A percentile compares a stretch with the other conserved stretches of the same genome.
Conservation (phyloP, 1,284 basidiomycete species). For the Cryptococcus sp. region DNA sequence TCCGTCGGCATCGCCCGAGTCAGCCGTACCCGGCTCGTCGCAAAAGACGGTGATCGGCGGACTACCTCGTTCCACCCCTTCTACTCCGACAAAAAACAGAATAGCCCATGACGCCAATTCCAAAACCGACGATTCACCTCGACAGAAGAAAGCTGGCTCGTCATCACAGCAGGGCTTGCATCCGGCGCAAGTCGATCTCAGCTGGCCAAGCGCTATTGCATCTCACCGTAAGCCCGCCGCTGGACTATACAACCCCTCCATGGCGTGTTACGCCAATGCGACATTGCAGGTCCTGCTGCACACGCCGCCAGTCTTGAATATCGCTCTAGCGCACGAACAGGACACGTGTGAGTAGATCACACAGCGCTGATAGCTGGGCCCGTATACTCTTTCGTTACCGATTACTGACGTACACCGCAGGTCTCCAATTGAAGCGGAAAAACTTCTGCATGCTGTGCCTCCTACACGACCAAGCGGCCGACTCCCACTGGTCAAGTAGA, state of each 20-base stretch:
- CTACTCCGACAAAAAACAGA: not conserved
- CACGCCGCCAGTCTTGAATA: constrained; percentile 81
- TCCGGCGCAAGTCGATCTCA: constrained; percentile 21
- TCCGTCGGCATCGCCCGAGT: not conserved
- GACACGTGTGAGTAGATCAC: constrained; percentile 54
- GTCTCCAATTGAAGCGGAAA: constrained; percentile 12
- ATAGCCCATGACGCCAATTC: not conserved
- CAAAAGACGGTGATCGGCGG: not conserved
- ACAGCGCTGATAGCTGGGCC: not conserved
- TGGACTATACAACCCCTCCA: constrained; percentile 88
- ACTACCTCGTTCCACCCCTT: not conserved
- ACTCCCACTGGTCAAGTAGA: constrained; percentile 34
- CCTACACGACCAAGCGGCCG: constrained; percentile 55
- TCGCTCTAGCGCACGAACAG: constrained; percentile 64
- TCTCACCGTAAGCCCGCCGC: constrained; percentile 24
- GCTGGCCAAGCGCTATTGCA: constrained; percentile 35
- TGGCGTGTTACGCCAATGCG: constrained; percentile 97
- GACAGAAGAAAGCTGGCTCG: not conserved
- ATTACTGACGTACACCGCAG: constrained; percentile 6
- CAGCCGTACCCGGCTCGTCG: not conserved
- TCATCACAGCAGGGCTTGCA: constrained; percentile 10
- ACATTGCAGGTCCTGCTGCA: constrained; percentile 92
- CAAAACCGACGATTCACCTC: not conserved
- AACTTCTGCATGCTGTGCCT: constrained; percentile 77
- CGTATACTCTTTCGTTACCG: constrained; percentile 1